Base-by-base conservation (phyloP, 2,329 filamentous ascomycete genomes). In the Fusarium concolor region DNA sequence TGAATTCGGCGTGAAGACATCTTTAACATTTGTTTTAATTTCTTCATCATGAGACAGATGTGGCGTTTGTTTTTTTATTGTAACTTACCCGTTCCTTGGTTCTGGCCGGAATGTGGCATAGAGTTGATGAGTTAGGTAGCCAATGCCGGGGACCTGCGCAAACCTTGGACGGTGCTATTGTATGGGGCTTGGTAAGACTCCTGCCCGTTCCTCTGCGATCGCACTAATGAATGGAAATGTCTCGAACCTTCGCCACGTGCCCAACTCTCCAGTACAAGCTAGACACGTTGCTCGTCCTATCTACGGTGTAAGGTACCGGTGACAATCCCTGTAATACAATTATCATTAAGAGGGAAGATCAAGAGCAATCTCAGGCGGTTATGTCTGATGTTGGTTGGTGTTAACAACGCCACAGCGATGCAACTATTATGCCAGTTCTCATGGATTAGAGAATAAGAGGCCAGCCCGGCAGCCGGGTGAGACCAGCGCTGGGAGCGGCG, bases 401-500 rank as follows among this genome's bases (percentile, higher is more conserved):
- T n/a, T 35, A n/a, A n/a, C 33, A n/a, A 35, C 15, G 51, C 35
- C 58, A 49, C 29, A 18, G 8, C 43, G n/a, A 55, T 49, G 29
- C 31, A 33, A 33, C 14, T 33, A 11, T 10, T 31, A 14, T 31
- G 10, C 12, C 31, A 7, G 12, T 17, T 33, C 14, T 17, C 31
- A 33, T 17, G 14, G 14, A 10, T 7, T 33, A 14, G 33, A n/a
- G 15, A 35, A 39, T 56, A 43, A n/a, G 44, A 28, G 56, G 52
- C 41, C 41, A 52, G 47, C 26, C 26, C 29, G 28, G 5, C 9
- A 29, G 9, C 26, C 17, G 14, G 15, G 35, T 46, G 41, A 56
- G 56, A 44, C 39, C 38, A 54, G 56, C 64, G 37, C 44, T 47
- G 55, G 53, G 37, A 57, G 29, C 39, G 62, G 57, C 54, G 50